Conservation (phyloP, 2,329 filamentous ascomycete genomes). For the Aspergillus spinulosporus region DNA sequence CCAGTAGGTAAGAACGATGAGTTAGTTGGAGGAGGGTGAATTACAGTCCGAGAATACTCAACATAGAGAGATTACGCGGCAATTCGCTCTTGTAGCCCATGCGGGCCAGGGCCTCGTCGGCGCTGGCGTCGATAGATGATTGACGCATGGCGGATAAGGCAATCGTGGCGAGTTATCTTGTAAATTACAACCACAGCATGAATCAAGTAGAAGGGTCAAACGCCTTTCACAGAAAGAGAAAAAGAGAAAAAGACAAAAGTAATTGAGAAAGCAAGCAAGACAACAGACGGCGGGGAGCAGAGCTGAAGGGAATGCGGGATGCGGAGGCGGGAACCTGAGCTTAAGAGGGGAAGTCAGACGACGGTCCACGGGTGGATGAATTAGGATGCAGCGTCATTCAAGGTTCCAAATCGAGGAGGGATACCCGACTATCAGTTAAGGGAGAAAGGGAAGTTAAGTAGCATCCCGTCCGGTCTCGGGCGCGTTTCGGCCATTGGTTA, state of each 20-base stretch:
- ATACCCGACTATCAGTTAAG: neutral
- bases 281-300: neutral
- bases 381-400: neutral
- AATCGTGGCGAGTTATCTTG: neutral
- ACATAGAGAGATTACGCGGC: conserved; percentile 66
- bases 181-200: conserved; percentile 1
- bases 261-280: neutral
- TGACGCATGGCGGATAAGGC: conserved; percentile 19
- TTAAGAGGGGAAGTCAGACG: neutral
- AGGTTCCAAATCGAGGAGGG: neutral
- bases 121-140: conserved; percentile 38
- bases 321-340: neutral
- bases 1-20: no score
- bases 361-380: neutral
- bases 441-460: neutral
- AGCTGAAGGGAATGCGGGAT: neutral
- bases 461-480: neutral
- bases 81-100: conserved; percentile 70
- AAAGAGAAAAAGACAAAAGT: neutral
- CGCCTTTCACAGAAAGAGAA: neutral
- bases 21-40: conserved; percentile 5
- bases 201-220: neutral
- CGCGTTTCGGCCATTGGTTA: neutral
- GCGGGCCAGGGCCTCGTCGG: conserved; percentile 61
- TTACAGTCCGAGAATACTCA: conserved; percentile 65